These are phyloP conservation scores for Populus trichocarpa DNA, from an alignment of 441 rosid genomes.

Conservation along the genomic window DNA sequence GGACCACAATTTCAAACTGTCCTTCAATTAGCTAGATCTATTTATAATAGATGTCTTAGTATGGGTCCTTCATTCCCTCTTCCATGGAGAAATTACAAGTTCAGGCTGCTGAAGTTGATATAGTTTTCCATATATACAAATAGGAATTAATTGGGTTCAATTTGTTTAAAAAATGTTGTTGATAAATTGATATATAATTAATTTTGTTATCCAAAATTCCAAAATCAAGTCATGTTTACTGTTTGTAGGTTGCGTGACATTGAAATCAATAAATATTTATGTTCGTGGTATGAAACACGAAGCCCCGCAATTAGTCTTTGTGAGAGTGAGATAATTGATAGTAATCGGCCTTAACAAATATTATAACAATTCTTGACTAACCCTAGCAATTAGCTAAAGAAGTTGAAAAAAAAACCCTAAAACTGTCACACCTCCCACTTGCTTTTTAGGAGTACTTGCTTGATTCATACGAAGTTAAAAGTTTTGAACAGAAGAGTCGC, in stretches of 20 bases:
- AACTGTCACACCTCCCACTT: not conserved
- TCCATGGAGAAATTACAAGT: not conserved
- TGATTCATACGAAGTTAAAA: not conserved
- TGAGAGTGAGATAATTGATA: not conserved
- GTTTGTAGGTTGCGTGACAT: conserved; percentile 19
- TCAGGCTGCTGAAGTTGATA: not conserved
- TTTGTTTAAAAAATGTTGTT: no score
- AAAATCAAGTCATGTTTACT: conserved; percentile 27
- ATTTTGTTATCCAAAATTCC: not conserved
- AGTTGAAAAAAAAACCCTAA: not conserved
- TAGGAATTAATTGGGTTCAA: no score
- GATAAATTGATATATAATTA: not conserved
- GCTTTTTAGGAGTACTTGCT: not conserved
- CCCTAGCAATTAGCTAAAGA: not conserved
- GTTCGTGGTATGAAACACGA: not conserved
- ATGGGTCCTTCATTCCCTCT: not conserved
- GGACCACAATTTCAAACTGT: no score
- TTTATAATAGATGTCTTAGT: not conserved
- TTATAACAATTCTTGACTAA: no score
- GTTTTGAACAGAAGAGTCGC: not conserved
- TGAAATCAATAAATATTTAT: conserved; percentile 8
- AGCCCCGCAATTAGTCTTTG: not conserved
- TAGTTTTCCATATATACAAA: not conserved
- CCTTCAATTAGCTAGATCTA: not conserved
- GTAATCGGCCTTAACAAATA: no score